phyloP scores from a whole-genome alignment of 495 filamentous ascomycete genomes.

The Daldinia vernicosa region DNA sequence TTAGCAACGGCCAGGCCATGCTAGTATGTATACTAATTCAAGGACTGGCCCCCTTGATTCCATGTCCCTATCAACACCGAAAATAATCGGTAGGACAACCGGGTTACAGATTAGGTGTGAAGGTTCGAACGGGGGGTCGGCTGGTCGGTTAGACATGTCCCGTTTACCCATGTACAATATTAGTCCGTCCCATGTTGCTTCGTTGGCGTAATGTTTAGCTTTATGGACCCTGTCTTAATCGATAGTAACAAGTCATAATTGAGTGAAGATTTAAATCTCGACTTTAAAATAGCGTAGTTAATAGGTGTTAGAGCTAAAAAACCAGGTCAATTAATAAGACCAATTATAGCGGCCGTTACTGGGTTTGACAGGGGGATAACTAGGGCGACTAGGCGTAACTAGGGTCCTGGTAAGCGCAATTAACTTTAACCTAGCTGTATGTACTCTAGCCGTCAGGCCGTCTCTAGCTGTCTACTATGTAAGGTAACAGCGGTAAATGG shows the following conservation, averaged over 20 bases:
- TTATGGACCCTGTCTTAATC: neutral
- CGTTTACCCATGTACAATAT: slow-evolving; percentile 2
- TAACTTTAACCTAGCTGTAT: neutral
- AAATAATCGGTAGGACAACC: slow-evolving; percentile 17
- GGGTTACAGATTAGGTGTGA: neutral
- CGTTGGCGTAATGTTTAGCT: neutral
- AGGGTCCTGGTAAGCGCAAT: neutral
- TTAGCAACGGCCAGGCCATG: slow-evolving; percentile 24
- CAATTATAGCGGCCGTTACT: neutral
- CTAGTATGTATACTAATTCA: slow-evolving; percentile 8
- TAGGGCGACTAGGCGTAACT: neutral
- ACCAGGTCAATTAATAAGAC: neutral
- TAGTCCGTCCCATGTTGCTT: neutral
- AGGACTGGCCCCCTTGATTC: slow-evolving; percentile 28
- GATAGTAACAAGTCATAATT: slow-evolving; percentile 6
- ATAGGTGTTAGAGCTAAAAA: neutral
- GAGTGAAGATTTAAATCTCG: slow-evolving; percentile 3
- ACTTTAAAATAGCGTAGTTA: neutral
- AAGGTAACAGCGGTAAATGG: neutral
- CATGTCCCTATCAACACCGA: slow-evolving; percentile 14
- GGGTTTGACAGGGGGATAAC: neutral
- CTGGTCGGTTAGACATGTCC: neutral
- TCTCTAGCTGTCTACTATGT: neutral
- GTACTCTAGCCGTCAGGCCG: neutral
- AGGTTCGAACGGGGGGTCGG: slow-evolving; percentile 5